A percentile compares a stretch with the other conserved stretches of the same genome.
phyloP scores from a whole-genome alignment of 2,329 filamentous ascomycete species.

The Escovopsis weberi region DNA sequence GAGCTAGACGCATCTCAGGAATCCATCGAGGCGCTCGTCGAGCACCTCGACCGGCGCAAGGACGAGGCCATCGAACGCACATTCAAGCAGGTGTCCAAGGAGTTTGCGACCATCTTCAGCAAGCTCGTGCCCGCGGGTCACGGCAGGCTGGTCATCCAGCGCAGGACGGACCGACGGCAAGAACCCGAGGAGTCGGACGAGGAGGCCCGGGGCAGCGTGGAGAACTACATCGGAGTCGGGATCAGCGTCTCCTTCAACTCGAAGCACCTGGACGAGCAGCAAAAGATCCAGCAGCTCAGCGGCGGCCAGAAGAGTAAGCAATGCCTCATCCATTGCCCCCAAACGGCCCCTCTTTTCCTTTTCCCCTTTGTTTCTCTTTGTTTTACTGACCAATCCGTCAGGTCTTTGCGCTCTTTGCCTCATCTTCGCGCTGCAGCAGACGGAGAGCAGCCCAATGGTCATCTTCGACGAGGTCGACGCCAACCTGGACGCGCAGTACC shows the following conservation, averaged over 20 bases:
- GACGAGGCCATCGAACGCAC: slow-evolving; percentile 97
- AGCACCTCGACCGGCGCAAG: slow-evolving; percentile 84
- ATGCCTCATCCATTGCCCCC: slow-evolving; percentile 6
- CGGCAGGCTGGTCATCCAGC: slow-evolving; percentile 83
- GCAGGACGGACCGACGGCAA: slow-evolving; percentile 61
- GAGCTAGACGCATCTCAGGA: slow-evolving; percentile 77
- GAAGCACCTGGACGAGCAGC: slow-evolving; percentile 87
- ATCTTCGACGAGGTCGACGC: slow-evolving; percentile 99
- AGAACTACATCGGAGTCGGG: slow-evolving; percentile 91
- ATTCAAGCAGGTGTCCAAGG: slow-evolving; percentile 91
- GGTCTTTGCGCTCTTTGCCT: slow-evolving; percentile 92
- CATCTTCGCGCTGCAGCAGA: slow-evolving; percentile 97
- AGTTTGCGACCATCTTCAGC: slow-evolving; percentile 87
- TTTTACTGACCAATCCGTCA: slow-evolving; percentile 20
- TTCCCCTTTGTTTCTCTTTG: background rate
- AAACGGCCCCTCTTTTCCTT: background rate
- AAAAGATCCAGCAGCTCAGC: slow-evolving; percentile 91
- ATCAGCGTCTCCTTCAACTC: slow-evolving; percentile 98
- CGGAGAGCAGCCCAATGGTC: slow-evolving; percentile 94
- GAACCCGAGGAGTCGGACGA: slow-evolving; percentile 49
- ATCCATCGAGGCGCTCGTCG: slow-evolving; percentile 85
- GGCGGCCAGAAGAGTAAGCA: slow-evolving; percentile 89
- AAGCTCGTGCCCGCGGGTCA: slow-evolving; percentile 89
- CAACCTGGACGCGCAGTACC: slow-evolving; percentile 94
- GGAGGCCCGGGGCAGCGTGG: slow-evolving; percentile 57